phyloP scores from a whole-genome alignment of 2,329 filamentous ascomycete genomes.

The Sclerotinia nivalis region DNA sequence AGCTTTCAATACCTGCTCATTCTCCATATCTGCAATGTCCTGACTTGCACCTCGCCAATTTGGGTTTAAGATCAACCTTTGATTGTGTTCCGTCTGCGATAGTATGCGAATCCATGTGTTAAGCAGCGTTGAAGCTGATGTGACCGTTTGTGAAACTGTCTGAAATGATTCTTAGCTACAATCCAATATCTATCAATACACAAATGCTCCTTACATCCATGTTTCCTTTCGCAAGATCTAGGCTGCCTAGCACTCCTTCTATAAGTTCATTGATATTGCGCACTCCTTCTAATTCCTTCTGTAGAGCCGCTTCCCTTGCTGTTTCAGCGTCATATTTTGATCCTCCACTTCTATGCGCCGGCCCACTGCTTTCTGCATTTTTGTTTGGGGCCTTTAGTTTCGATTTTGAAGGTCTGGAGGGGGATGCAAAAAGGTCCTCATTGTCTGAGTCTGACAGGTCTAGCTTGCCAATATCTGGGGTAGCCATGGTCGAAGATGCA shows the following conservation, averaged over 20 bases:
- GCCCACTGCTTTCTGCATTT: constrained; percentile 34
- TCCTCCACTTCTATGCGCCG: constrained; percentile 44
- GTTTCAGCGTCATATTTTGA: constrained; percentile 63
- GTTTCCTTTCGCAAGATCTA: constrained; percentile 72
- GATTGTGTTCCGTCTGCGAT: constrained; percentile 96
- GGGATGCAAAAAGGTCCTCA: constrained; percentile 60
- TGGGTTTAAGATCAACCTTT: constrained; percentile 84
- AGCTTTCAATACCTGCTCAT: constrained; percentile 70
- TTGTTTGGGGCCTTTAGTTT: constrained; percentile 28
- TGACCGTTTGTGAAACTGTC: constrained; percentile 84
- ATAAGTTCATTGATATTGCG: constrained; percentile 86
- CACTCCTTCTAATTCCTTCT: constrained; percentile 78
- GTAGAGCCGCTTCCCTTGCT: constrained; percentile 71
- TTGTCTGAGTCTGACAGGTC: constrained; percentile 56
- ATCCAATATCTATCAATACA: constrained; percentile 1
- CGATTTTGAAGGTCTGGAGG: constrained; percentile 45
- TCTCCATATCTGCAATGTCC: constrained; percentile 84
- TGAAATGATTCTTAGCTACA: constrained; percentile 41
- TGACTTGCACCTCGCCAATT: constrained; percentile 86
- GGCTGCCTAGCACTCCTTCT: constrained; percentile 71
- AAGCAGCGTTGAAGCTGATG: constrained; percentile 82
- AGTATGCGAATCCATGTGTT: constrained; percentile 96
- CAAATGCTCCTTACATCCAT: constrained; percentile 62
- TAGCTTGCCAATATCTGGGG: constrained; percentile 53
- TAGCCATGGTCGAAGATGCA: constrained; percentile 36